Conservation (phyloP, 2,329 filamentous ascomycete species). For the Penicillium rolfsii region DNA sequence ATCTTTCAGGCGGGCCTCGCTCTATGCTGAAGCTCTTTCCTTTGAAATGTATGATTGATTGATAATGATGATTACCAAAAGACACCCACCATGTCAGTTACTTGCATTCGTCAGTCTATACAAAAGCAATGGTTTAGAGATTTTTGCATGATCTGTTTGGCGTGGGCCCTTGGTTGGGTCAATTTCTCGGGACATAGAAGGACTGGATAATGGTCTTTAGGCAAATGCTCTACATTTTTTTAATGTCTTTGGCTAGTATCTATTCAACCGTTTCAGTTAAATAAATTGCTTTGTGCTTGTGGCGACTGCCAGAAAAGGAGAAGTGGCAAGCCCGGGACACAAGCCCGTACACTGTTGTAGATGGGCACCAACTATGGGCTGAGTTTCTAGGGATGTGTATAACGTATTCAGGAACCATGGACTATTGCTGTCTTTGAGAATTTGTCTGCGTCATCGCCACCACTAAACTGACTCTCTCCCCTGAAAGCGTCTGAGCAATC, state of each 20-base stretch:
- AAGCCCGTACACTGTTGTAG: neutral
- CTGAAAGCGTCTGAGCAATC: neutral
- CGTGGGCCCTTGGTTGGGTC: neutral
- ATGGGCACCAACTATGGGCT: neutral
- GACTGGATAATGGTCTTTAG: neutral
- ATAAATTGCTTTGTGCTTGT: neutral
- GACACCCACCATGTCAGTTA: slow-evolving; percentile 37
- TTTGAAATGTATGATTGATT: slow-evolving; percentile 45
- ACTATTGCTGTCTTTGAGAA: neutral
- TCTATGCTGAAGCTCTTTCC: slow-evolving; percentile 36
- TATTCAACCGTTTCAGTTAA: neutral
- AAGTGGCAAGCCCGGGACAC: neutral
- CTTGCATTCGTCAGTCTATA: slow-evolving; percentile 34
- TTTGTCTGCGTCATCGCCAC: neutral
- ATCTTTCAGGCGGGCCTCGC: slow-evolving; percentile 37
- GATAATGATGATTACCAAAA: slow-evolving; percentile 43
- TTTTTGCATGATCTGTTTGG: slow-evolving; percentile 17
- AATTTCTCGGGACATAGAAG: neutral
- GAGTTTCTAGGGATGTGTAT: too few species aligned
- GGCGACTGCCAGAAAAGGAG: neutral
- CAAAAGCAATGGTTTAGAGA: slow-evolving; percentile 37
- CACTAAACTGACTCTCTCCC: neutral
- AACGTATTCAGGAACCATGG: neutral
- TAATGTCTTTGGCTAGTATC: neutral
- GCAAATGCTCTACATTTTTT: neutral